A percentile compares a stretch with the other conserved stretches of the same genome.
phyloP scores from a whole-genome alignment of 2,329 filamentous ascomycete species.

The Elsinoe necatrix region DNA sequence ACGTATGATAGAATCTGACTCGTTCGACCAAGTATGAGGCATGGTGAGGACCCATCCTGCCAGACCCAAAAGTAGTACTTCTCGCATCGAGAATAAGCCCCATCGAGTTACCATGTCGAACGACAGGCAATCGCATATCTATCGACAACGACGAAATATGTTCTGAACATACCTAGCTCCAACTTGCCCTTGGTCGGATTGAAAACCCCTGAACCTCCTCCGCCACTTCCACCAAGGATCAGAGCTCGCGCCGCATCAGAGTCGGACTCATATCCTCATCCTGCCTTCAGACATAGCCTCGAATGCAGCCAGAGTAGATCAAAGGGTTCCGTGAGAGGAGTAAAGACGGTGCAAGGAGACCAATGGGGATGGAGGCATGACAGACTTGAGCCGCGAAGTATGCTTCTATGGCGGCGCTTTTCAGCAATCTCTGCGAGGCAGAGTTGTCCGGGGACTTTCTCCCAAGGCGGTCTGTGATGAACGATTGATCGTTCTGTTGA shows the following conservation, averaged over 20 bases:
- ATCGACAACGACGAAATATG: conserved; percentile 82
- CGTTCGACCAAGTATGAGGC: conserved; percentile 57
- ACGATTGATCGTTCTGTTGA: conserved; percentile 62
- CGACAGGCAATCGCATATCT: conserved; percentile 91
- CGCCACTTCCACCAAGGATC: conserved; percentile 24
- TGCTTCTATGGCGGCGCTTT: conserved; percentile 99
- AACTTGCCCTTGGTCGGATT: conserved; percentile 29
- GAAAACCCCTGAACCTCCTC: conserved; percentile 29
- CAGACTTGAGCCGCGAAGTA: conserved; percentile 64
- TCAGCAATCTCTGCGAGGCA: conserved; percentile 62
- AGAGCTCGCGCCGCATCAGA: conserved; percentile 30
- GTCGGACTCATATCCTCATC: conserved; percentile 89
- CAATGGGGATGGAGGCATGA: conserved; percentile 43
- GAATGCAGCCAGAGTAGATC: conserved; percentile 19
- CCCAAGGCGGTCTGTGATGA: conserved; percentile 68
- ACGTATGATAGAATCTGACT: conserved; percentile 51
- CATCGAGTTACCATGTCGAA: conserved; percentile 84
- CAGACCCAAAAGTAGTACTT: conserved; percentile 50
- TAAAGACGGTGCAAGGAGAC: conserved; percentile 46
- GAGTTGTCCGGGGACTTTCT: conserved; percentile 99
- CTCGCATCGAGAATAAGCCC: conserved; percentile 99
- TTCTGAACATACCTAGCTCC: conserved; percentile 46
- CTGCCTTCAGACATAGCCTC: conserved; percentile 28
- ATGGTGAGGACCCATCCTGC: conserved; percentile 33
- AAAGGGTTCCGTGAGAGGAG: conserved; percentile 40